phyloP scores from a whole-genome alignment of 768 basidiomycete species.

The Pisolithus orientalis region DNA sequence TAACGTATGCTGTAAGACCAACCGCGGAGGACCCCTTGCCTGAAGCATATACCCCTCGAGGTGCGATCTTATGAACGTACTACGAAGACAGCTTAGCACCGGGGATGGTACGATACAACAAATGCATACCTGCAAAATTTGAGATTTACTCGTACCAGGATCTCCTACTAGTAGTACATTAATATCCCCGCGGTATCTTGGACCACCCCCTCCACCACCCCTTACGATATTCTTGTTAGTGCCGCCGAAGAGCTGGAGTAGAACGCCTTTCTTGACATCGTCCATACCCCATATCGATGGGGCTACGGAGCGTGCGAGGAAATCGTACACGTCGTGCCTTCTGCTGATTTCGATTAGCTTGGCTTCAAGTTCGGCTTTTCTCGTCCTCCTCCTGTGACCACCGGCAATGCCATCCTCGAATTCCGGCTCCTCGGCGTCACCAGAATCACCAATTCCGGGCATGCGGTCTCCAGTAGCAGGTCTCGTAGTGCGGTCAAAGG shows the following conservation, averaged over 20 bases:
- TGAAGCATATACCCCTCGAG: slow-evolving; percentile 94
- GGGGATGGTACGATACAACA: not conserved
- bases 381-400: slow-evolving; percentile 29
- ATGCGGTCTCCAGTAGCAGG: slow-evolving; percentile 61
- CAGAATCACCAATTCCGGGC: slow-evolving; percentile 63
- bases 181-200: slow-evolving; percentile 95
- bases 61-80: slow-evolving; percentile 99
- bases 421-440: slow-evolving; percentile 61
- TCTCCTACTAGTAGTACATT: slow-evolving; percentile 97
- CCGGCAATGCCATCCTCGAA: slow-evolving; percentile 43
- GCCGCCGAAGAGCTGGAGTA: slow-evolving; percentile 94
- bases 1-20: slow-evolving; percentile 97
- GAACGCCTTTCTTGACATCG: slow-evolving; percentile 97
- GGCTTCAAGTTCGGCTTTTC: slow-evolving; percentile 69
- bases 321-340: slow-evolving; percentile 78
- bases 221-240: slow-evolving; percentile 93
- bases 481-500: slow-evolving; percentile 75
- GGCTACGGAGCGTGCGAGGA: slow-evolving; percentile 78
- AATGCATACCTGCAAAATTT: slow-evolving; percentile 74
- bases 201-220: slow-evolving; percentile 94
- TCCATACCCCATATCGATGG: slow-evolving; percentile 98
- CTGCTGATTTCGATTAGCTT: slow-evolving; percentile 68
- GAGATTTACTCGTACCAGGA: slow-evolving; percentile 94
- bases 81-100: slow-evolving; percentile 23
- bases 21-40: slow-evolving; percentile 99